Evolutionary conservation across 768 basidiomycete genomes (phyloP), one percentile per base, ranked within the genome.

Genomic region (Coprinopsis cinerea): DNA sequence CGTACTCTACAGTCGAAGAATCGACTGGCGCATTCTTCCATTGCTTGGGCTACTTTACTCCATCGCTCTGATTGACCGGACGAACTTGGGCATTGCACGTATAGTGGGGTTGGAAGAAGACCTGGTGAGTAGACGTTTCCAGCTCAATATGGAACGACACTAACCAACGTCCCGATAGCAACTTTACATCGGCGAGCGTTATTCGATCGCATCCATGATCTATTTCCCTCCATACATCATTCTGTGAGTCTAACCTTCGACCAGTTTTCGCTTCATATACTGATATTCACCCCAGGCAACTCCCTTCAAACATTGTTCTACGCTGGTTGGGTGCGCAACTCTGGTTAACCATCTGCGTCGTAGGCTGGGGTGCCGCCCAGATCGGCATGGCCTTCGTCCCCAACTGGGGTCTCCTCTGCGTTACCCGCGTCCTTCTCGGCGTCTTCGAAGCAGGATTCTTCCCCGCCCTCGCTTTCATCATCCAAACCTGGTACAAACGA

Each of bases 401-500:
- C 7, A 61, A 58, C 30, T 67, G 67, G 66, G 53, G 57, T 10
- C 52, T 56, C 25, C 61, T 63, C 17, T 49, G 54, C 15, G 18
- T 63, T 10, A 60, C 59, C 34, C 58, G 62, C 11, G 50, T 64
- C 26, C 56, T 62, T n/a, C 55, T 67, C 23, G 61, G 63, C n/a
- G 39, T 53, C 22, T 65, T 64, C 40, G 66, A 67, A 53, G 68
- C 71, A 9, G 68, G 66, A 5, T 73, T 75, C 57, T 71, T 73
- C 56, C 72, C 73, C 30, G 66, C 66, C 0, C 55, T 72, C 13
- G 63, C 69, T 1, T 73, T 69, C 57, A 67, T 73, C 22, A 67
- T 73, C 35, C 67, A 68, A 0, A 71, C 69, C 7, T 73, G 71
- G 70, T 70, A 71, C 54, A 68, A 64, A 25, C 67, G 72, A 2